phyloP scores from a whole-genome alignment of 192 early-diverging fungal genomes.

The Umbelopsis sp. region DNA sequence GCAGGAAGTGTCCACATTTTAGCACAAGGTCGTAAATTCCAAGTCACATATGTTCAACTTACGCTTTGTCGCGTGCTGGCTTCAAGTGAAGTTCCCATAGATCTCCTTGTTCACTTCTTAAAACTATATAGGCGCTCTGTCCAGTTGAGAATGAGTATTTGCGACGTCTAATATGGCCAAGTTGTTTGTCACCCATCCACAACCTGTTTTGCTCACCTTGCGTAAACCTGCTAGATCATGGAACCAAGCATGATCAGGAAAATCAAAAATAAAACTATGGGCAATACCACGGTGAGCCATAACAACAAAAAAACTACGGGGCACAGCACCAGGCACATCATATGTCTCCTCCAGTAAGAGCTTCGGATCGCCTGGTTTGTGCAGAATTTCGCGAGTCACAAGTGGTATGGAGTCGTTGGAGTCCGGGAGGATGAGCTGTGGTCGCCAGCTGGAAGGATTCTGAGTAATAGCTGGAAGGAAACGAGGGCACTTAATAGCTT shows the following conservation, averaged over 20 bases:
- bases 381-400: constrained; percentile 44
- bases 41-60: constrained; percentile 37
- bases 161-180: background rate
- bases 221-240: constrained; percentile 64
- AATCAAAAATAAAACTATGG: constrained; percentile 65
- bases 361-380: constrained; percentile 37
- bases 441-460: constrained; percentile 18
- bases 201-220: constrained; percentile 51
- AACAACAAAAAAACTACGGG: constrained; percentile 59
- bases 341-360: constrained; percentile 47
- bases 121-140: constrained; percentile 54
- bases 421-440: background rate
- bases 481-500: background rate
- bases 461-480: constrained; percentile 9
- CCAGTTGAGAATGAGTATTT: background rate
- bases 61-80: constrained; percentile 59
- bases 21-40: no score
- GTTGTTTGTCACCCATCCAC: background rate
- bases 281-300: constrained; percentile 51
- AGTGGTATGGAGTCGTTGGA: constrained; percentile 29
- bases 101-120: constrained; percentile 48
- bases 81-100: constrained; percentile 76
- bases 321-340: constrained; percentile 44
- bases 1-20: no score
- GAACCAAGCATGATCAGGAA: constrained; percentile 64